phyloP scores from a whole-genome alignment of 306 rosid genomes.

The Sicyos edulis region DNA sequence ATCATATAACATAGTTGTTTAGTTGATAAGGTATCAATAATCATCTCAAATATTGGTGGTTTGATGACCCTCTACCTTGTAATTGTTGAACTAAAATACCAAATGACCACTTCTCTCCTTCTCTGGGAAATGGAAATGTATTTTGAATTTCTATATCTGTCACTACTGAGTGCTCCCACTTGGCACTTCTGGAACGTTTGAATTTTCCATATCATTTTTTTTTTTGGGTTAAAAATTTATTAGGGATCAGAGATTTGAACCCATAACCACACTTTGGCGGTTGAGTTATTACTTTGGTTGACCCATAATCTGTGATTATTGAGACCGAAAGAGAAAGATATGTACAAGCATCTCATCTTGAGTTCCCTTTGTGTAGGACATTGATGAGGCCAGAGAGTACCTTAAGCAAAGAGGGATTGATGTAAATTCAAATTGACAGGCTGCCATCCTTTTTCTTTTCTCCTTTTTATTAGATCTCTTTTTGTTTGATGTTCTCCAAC shows the following conservation, averaged over 20 bases:
- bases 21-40: not conserved
- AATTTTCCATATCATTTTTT: not conserved
- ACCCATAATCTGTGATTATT: too few species aligned
- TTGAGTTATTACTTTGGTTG: not conserved
- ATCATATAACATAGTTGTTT: not conserved
- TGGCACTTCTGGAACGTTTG: not conserved
- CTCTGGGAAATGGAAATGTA: not conserved
- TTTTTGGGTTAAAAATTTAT: too few species aligned
- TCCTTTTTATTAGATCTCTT: not conserved
- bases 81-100: not conserved
- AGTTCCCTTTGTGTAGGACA: slow-evolving; percentile 44
- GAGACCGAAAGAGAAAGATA: not conserved
- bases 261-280: too few species aligned
- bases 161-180: not conserved
- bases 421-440: slow-evolving; percentile 43
- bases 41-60: not conserved
- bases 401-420: slow-evolving; percentile 65
- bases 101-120: too few species aligned
- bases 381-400: slow-evolving; percentile 68
- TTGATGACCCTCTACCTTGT: not conserved
- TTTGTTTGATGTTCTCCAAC: not conserved
- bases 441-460: not conserved
- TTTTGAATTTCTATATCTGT: not conserved
- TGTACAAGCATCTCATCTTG: not conserved
- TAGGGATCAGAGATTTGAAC: too few species aligned